These are phyloP conservation scores for Leucosporidium creatinivorum DNA, from an alignment of 768 basidiomycete species.

Conservation along the genomic window DNA sequence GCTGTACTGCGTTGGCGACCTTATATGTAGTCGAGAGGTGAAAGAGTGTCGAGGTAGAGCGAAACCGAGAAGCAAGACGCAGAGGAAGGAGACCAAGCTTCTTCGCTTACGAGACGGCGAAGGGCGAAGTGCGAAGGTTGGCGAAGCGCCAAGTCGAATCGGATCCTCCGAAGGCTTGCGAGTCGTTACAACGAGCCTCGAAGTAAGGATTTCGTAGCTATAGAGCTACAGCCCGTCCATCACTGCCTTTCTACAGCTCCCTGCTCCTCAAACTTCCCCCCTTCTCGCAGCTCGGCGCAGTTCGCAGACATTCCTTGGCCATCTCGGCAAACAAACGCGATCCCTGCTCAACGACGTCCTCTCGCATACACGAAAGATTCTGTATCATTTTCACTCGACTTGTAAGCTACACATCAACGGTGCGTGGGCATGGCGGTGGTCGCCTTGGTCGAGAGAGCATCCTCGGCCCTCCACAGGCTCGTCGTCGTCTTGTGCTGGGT, in stretches of 20 bases:
- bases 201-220: too few species aligned
- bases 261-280: too few species aligned
- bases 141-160: neutral
- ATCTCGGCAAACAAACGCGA: neutral
- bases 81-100: too few species aligned
- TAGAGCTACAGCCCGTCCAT: too few species aligned
- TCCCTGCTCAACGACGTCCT: neutral
- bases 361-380: neutral
- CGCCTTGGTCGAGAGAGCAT: constrained; percentile 42
- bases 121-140: neutral
- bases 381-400: neutral
- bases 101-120: too few species aligned
- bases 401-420: constrained; percentile 10
- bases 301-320: neutral
- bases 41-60: neutral
- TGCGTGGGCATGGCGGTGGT: constrained; percentile 40
- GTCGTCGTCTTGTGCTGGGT: constrained; percentile 87
- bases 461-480: constrained; percentile 79
- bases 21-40: neutral
- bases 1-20: neutral
- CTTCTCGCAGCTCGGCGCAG: neutral
- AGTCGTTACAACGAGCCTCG: too few species aligned
- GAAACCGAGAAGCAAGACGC: neutral
- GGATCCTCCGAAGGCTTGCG: too few species aligned
- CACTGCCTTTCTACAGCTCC: too few species aligned